phyloP scores from a whole-genome alignment of 2,329 filamentous ascomycete genomes.

The Fusarium robinianum region DNA sequence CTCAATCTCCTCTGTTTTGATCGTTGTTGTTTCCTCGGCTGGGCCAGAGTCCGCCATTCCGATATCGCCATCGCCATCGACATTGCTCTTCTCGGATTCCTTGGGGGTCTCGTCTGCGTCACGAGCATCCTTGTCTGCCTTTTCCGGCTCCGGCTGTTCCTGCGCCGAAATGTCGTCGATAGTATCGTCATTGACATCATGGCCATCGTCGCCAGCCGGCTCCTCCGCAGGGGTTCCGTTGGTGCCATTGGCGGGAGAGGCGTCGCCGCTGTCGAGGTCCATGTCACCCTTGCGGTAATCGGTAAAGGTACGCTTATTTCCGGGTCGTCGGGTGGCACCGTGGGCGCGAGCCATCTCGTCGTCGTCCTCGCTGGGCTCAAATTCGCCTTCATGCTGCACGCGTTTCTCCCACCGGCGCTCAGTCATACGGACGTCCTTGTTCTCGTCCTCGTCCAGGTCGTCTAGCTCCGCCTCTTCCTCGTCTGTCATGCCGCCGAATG shows the following conservation, averaged over 20 bases:
- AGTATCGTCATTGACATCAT: slow-evolving; percentile 48
- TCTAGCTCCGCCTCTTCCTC: slow-evolving; percentile 69
- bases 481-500: slow-evolving; percentile 65
- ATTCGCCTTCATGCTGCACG: slow-evolving; percentile 75
- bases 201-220: slow-evolving; percentile 37
- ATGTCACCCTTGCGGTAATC: slow-evolving; percentile 54
- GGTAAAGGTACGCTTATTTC: slow-evolving; percentile 55
- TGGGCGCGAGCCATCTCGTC: slow-evolving; percentile 78
- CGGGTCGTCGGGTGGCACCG: slow-evolving; percentile 64
- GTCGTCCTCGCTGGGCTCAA: slow-evolving; percentile 87
- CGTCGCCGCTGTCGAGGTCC: slow-evolving; percentile 45
- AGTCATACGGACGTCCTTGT: slow-evolving; percentile 81
- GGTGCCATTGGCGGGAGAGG: slow-evolving; percentile 44
- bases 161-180: slow-evolving; percentile 49
- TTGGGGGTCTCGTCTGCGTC: slow-evolving; percentile 19
- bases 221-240: slow-evolving; percentile 40
- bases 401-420: slow-evolving; percentile 82
- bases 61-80: slow-evolving; percentile 56
- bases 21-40: slow-evolving; percentile 30
- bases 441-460: slow-evolving; percentile 80
- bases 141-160: slow-evolving; percentile 37
- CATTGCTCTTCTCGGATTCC: slow-evolving; percentile 32
- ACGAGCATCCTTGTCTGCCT: slow-evolving; percentile 30
- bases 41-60: slow-evolving; percentile 51
- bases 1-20: slow-evolving; percentile 34